Conservation (phyloP, 139 green algal genomes). For the Chlorella sp. region DNA sequence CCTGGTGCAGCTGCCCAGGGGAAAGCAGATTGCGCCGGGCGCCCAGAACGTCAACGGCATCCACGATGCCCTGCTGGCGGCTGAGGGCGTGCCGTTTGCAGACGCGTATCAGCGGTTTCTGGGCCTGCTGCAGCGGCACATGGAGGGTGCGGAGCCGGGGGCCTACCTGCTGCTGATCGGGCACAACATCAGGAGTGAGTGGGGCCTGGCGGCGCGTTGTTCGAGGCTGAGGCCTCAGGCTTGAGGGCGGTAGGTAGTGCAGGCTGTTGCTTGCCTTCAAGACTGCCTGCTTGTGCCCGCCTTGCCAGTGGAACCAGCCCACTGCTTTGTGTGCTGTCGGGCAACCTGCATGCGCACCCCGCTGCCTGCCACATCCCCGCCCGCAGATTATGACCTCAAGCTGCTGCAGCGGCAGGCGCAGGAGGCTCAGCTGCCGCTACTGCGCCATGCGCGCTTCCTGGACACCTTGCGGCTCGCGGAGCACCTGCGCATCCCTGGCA, state of each 20-base stretch:
- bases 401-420: conserved; percentile 50
- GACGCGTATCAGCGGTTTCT: conserved; percentile 36
- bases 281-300: too few species aligned
- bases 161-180: conserved; percentile 39
- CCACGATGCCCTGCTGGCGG: conserved; percentile 10
- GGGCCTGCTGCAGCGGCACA: conserved; percentile 40
- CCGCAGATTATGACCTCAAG: conserved; percentile 41
- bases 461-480: conserved; percentile 56
- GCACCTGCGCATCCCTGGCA: background rate
- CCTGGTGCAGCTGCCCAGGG: conserved; percentile 37
- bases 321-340: too few species aligned
- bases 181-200: conserved; percentile 35
- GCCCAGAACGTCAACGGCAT: conserved; percentile 42
- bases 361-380: too few species aligned
- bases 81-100: background rate
- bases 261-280: too few species aligned
- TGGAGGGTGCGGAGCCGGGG: background rate
- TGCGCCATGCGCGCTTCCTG: conserved; percentile 46
- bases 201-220: too few species aligned
- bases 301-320: too few species aligned
- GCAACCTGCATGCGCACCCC: too few species aligned
- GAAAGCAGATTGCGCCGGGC: background rate
- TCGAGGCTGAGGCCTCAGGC: too few species aligned
- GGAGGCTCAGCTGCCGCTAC: conserved; percentile 31
- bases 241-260: too few species aligned